A percentile compares a stretch with the other conserved stretches of the same genome.
These are phyloP conservation scores for Dunaliella primolecta DNA, from an alignment of 139 green algal genomes.

Conservation along the genomic window DNA sequence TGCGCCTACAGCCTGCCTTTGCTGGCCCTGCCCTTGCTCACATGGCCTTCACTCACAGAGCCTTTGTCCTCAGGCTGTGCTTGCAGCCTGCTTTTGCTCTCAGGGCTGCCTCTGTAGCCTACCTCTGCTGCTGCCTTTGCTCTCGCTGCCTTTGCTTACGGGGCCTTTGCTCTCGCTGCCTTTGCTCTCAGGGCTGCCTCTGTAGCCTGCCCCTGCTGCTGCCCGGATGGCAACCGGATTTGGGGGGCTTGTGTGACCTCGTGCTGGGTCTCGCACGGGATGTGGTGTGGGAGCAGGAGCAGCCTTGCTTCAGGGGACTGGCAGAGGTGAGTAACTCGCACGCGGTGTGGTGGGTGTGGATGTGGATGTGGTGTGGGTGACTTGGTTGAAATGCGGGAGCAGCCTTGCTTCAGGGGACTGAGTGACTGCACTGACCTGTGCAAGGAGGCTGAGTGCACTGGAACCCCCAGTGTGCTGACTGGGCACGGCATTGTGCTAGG, in stretches of 20 bases:
- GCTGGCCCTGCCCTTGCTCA: too few relatives aligned
- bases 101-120: not conserved
- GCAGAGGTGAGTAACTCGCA: constrained; percentile 28
- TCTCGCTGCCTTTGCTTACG: too few relatives aligned
- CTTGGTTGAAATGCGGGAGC: too few relatives aligned
- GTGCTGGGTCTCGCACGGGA: constrained; percentile 67
- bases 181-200: constrained; percentile 50
- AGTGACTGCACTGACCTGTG: too few relatives aligned
- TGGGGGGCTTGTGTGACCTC: constrained; percentile 64
- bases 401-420: constrained; percentile 51
- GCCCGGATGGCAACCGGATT: constrained; percentile 61
- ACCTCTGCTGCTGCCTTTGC: not conserved
- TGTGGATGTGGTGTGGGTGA: constrained; percentile 74
- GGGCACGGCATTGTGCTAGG: too few relatives aligned
- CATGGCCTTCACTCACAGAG: too few relatives aligned
- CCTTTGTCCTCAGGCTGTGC: too few relatives aligned
- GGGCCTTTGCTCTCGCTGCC: too few relatives aligned
- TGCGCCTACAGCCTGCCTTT: too few relatives aligned
- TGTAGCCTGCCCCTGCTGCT: constrained; percentile 62
- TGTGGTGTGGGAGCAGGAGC: constrained; percentile 71
- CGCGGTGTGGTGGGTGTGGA: constrained; percentile 64
- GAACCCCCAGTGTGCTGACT: too few relatives aligned
- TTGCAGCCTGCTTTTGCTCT: constrained; percentile 1
- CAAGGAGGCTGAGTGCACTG: too few relatives aligned
- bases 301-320: constrained; percentile 51